Evolutionary conservation across 768 basidiomycete species (phyloP), one percentile per base, ranked within the genome.

Genomic region (Russula emetica): DNA sequence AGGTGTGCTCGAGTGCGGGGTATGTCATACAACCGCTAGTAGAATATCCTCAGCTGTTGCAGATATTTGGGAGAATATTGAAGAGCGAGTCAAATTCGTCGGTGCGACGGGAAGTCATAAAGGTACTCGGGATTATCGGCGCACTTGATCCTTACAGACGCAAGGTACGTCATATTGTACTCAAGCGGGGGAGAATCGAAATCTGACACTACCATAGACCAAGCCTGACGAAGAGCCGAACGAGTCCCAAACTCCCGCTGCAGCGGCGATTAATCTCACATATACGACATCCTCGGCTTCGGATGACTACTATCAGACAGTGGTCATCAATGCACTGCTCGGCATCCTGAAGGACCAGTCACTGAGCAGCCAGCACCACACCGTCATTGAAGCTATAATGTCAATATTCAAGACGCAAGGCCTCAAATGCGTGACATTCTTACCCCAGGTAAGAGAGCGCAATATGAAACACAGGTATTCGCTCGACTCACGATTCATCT

Each of bases 371-470:
- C 88, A 92, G 69, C 94, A 98, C 70, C 90, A 97, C 70, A 90
- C 87, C 26, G 96, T 95, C 53, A 94, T 98, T 61, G 94, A 98
- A 73, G 94, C 94, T 1, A 90, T 99, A 69, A 98, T 98, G 93
- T 89, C 93, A 52, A 98, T 99, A 65, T 99, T 98, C 82, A 94
- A 95, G 75, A 97, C 94, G 0, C 95, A 98, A 72, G 94, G 96
- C 16, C 77, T 98, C 72, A 94, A 95, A 80, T 97, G 94, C 73
- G 94, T 96, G 22, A 85, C 91, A 2, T 98, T 98, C 76, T 76
- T 99, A 28, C 92, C 96, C 50, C 94, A 97, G 80, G 93, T 94
- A 72, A 51, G 49, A 56, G 73, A 55, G 38, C 24, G 3, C 34
- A 4, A 16, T 30, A 16, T 40, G 26, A 14, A 14, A 36, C 54